Evolutionary conservation across 306 rosid species (phyloP), one percentile per base, ranked within the genome.

Genomic region (Dalbergia oliveri): DNA sequence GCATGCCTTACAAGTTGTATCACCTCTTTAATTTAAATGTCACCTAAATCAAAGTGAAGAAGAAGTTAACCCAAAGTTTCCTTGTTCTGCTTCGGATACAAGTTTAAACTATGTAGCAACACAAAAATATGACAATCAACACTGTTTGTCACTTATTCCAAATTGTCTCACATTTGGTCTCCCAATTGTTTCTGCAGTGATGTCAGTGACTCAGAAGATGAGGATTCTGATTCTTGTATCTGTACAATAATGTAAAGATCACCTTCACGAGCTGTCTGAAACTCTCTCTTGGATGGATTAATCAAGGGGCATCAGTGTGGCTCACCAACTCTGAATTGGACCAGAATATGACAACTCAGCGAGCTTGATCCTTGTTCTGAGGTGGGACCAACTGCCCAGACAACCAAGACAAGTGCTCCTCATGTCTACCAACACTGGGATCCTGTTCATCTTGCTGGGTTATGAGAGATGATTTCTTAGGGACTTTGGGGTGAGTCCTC

Each of bases 161-260:
- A 31, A 62, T 54, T 54, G 3, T 75, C 79, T 87, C 23, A 62
- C 61, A 49, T 77, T 78, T 56, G 21, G 56, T 73, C 69, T 85
- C 73, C 44, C 74, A 66, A 73, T 76, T 82, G 43, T 89, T 65
- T 82, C 50, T 89, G 94, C 95, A 93, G 97, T 54, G 97, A 90
- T 50, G 85, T 80, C 61, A 90, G 97, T 21, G 95, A 90, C 81
- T 90, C 95, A 35, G 97, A 93, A 47, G 95, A 89, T 8, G 97
- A 86, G 41, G 95, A 90, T 57, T 39, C 80, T 7, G 97, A 92
- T 88, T 84, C 95, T 85, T 93, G 97, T 84, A 88, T 90, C 79
- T 93, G 97, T 71, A 44, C 81, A 66, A 77, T 93, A 76, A 93
- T 93, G 97, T 93, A 92, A 90, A 84, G 86, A 73, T 76, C 81